phyloP scores from a whole-genome alignment of 257 asterid species.

The Solanum okadae region DNA sequence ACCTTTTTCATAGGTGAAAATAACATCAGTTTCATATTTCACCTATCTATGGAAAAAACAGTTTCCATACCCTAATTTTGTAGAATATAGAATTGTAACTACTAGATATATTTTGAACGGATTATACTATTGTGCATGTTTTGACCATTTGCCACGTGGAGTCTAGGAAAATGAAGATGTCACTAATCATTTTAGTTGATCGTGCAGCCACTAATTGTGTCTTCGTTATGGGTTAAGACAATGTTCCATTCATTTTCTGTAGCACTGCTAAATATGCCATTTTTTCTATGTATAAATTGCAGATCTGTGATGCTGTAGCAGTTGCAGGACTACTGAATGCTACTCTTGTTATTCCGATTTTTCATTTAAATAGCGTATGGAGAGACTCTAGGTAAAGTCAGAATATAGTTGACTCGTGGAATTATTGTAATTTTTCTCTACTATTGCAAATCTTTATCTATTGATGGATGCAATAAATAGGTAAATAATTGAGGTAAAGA shows the following conservation, averaged over 20 bases:
- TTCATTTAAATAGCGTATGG: slow-evolving; percentile 97
- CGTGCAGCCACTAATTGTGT: neutral
- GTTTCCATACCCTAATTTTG: neutral
- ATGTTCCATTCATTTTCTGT: neutral
- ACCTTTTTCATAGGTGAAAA: neutral
- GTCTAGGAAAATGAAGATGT: neutral
- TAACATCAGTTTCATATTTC: neutral
- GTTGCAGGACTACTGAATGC: slow-evolving; percentile 98
- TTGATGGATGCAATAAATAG: neutral
- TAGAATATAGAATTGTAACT: neutral
- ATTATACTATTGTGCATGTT: neutral
- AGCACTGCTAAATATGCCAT: neutral
- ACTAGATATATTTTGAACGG: neutral
- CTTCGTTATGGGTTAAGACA: neutral
- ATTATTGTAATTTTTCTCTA: neutral
- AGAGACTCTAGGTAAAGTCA: slow-evolving; percentile 78
- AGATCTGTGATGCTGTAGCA: slow-evolving; percentile 99
- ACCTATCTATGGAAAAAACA: neutral
- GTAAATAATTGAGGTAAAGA: neutral
- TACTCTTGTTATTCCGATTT: slow-evolving; percentile 94
- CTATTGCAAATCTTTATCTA: neutral
- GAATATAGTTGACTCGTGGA: neutral
- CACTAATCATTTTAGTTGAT: neutral
- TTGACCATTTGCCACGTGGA: neutral
- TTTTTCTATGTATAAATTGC: slow-evolving; percentile 4